Evolutionary conservation across 2,329 filamentous ascomycete genomes (phyloP), one percentile per base, ranked within the genome.

Genomic region (Penicillium sp.): DNA sequence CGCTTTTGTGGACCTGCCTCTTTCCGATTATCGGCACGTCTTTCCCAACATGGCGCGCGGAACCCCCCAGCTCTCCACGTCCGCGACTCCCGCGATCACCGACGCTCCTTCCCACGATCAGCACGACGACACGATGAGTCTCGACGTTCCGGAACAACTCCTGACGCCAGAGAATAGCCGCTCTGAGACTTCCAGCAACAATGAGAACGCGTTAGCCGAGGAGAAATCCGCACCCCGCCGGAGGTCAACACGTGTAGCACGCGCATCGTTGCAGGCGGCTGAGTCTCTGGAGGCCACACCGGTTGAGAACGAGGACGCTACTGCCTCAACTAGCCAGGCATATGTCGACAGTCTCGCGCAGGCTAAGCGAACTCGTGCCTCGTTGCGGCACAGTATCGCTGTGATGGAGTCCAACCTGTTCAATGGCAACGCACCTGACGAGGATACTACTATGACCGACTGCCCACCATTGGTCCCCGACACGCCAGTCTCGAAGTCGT

Each of bases 121-220:
- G 57, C 54, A 63, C 56, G 69, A 73, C 52, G 70, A 73, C 55
- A 64, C 66, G 55, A 74, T 71, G 64, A 69, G 63, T 50, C 67
- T 75, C 39, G 73, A 77, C 50, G 69, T 74, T 18, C 69, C 74
- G 18, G 74, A 74, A 64, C 73, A 77, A 60, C 69, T 77, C n/a
- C 69, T 78, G 18, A 78, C 77, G 2, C 77, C 77, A 54, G 76
- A 77, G 55, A 76, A 76, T 41, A 78, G 77, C 60, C 75, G 73
- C 54, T 79, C 76, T n/a, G 76, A 78, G 56, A 77, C 75, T 2
- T 77, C 76, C 5, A 78, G 75, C 64, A 75, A 74, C 62, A 73
- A 73, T 64, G 73, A 75, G 58, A 71, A 74, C 65, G 70, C 70
- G 63, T 70, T 66, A 13, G 63, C 61, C 31, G 73, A 76, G 47